These are phyloP conservation scores for Gnomoniopsis sp. DNA, from an alignment of 2,329 filamentous ascomycete species.

Conservation along the genomic window DNA sequence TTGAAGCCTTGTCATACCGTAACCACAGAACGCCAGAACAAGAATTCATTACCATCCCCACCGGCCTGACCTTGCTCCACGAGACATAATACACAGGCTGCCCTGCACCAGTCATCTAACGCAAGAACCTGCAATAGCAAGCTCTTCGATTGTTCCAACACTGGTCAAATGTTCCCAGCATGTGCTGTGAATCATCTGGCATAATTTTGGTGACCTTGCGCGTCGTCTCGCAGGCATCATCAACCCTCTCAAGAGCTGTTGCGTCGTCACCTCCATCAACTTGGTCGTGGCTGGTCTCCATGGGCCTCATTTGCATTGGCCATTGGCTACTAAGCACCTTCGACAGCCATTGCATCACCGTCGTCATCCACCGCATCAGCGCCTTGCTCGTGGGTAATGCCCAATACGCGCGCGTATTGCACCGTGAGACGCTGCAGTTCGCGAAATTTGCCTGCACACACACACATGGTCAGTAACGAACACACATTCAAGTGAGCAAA, in stretches of 20 bases:
- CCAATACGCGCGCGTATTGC: slow-evolving; percentile 83
- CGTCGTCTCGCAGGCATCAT: background rate
- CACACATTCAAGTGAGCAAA: background rate
- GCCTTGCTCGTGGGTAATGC: slow-evolving; percentile 51
- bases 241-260: background rate
- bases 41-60: no score
- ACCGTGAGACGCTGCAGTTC: slow-evolving; percentile 93
- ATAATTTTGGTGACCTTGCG: no score
- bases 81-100: no score
- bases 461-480: slow-evolving; percentile 28
- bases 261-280: background rate
- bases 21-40: no score
- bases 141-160: no score
- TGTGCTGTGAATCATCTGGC: no score
- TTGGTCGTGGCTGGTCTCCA: background rate
- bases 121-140: no score
- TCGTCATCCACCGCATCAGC: slow-evolving; percentile 28
- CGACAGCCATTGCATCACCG: slow-evolving; percentile 42
- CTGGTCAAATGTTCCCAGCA: no score
- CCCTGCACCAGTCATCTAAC: no score
- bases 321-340: slow-evolving; percentile 23
- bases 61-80: no score
- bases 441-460: slow-evolving; percentile 75
- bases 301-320: background rate
- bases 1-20: no score